These are phyloP conservation scores for Phytophthora uliginosa DNA, from an alignment of 352 stramenopile species.

Conservation along the genomic window DNA sequence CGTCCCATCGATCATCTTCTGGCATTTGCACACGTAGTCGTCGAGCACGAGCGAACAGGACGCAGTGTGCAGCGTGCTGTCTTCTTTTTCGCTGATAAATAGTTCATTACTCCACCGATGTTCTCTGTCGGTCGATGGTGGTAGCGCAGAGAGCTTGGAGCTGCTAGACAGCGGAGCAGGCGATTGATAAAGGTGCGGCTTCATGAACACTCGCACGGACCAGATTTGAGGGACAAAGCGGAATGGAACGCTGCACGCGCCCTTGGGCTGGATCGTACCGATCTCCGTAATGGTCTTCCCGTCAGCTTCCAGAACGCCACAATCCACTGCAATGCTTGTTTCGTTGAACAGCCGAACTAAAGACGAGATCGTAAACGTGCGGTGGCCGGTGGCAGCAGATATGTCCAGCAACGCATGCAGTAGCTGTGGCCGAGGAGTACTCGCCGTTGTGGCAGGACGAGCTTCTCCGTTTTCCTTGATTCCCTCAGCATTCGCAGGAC, in stretches of 20 bases:
- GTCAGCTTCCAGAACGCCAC: conserved; percentile 64
- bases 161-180: conserved; percentile 3
- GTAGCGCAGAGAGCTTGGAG: conserved; percentile 18
- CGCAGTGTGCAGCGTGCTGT: conserved; percentile 64
- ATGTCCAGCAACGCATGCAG: conserved; percentile 84
- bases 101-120: conserved; percentile 89
- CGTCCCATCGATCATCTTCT: conserved; percentile 84
- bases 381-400: conserved; percentile 70
- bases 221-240: conserved; percentile 65
- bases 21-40: conserved; percentile 81
- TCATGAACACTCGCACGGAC: conserved; percentile 72
- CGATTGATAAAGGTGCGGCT: conserved; percentile 45
- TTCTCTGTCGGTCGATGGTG: conserved; percentile 39
- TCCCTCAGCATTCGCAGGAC: not conserved
- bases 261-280: conserved; percentile 71
- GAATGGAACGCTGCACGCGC: conserved; percentile 74
- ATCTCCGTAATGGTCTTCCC: conserved; percentile 69
- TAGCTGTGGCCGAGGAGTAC: conserved; percentile 24
- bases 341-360: conserved; percentile 87
- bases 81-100: conserved; percentile 78
- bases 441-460: conserved; percentile 9
- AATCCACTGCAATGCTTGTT: conserved; percentile 63
- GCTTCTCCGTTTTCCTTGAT: conserved; percentile 7
- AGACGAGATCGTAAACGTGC: conserved; percentile 85
- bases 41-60: conserved; percentile 75